Evolutionary conservation across 1,139 yeast species (phyloP).

Genomic region (Komagataea norvegica): DNA sequence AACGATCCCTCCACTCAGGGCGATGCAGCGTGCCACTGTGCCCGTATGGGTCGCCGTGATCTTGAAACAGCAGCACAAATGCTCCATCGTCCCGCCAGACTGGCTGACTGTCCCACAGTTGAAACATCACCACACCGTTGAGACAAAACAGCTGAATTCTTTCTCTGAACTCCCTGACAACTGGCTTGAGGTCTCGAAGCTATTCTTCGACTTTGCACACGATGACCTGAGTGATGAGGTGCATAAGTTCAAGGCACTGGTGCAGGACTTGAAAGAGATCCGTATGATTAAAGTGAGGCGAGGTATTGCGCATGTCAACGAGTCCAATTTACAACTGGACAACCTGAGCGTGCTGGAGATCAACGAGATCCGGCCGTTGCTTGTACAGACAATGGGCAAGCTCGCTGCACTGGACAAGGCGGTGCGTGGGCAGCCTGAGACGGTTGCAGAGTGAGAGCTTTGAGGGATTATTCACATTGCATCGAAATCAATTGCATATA

Average conservation of each 20-base stretch:
- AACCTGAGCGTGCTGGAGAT: constrained; percentile 80
- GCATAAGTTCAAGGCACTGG: constrained; percentile 54
- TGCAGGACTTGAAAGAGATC: constrained; percentile 83
- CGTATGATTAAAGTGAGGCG: constrained; percentile 75
- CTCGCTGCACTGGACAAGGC: constrained; percentile 51
- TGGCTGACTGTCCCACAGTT: constrained; percentile 72
- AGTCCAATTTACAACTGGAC: constrained; percentile 76
- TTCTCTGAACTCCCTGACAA: constrained; percentile 78
- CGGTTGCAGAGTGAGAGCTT: too few relatives aligned
- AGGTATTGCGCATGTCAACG: constrained; percentile 76
- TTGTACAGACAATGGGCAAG: constrained; percentile 73
- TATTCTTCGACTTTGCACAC: constrained; percentile 56
- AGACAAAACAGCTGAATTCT: constrained; percentile 47
- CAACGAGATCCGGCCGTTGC: constrained; percentile 82
- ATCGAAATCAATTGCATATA: neutral
- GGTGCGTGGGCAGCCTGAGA: constrained; percentile 28
- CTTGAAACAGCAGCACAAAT: constrained; percentile 77
- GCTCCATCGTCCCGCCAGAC: constrained; percentile 79
- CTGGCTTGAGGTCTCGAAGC: constrained; percentile 80
- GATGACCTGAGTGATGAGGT: constrained; percentile 63
- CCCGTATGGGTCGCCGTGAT: constrained; percentile 89
- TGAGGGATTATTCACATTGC: too few relatives aligned
- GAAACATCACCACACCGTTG: constrained; percentile 61
- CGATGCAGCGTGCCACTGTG: constrained; percentile 65
- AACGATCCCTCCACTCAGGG: constrained; percentile 33